These are phyloP conservation scores for Gaertneriomyces sp. DNA, from an alignment of 192 early-diverging fungal species.

Conservation along the genomic window DNA sequence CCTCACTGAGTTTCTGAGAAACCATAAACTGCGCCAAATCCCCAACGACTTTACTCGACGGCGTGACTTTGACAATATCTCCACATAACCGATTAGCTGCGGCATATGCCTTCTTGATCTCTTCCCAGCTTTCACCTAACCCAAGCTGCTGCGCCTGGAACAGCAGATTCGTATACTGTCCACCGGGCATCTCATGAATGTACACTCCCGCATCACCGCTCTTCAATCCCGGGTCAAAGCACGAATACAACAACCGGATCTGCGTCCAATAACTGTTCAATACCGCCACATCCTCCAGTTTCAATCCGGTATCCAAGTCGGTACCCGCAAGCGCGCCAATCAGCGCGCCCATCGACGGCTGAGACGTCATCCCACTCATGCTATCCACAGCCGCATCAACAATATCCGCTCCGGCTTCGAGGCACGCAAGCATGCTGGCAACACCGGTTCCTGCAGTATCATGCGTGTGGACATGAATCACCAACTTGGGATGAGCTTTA, in stretches of 20 bases:
- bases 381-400: conserved; percentile 89
- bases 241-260: conserved; percentile 88
- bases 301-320: conserved; percentile 80
- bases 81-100: conserved; percentile 90
- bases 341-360: conserved; percentile 95
- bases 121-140: conserved; percentile 88
- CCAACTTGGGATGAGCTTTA: conserved; percentile 78
- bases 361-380: conserved; percentile 94
- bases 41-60: conserved; percentile 96
- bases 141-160: conserved; percentile 96
- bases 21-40: conserved; percentile 99
- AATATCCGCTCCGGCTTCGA: conserved; percentile 89
- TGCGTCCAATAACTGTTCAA: conserved; percentile 98
- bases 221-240: conserved; percentile 91
- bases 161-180: conserved; percentile 97
- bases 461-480: conserved; percentile 89
- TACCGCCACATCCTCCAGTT: conserved; percentile 70
- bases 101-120: conserved; percentile 86
- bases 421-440: conserved; percentile 88
- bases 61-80: conserved; percentile 97
- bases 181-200: conserved; percentile 94
- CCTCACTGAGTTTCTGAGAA: conserved; percentile 70
- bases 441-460: conserved; percentile 97
- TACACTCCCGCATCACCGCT: conserved; percentile 88
- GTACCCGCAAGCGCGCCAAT: conserved; percentile 79